Percentiles rank a stretch among this genome's conserved stretches.
These are phyloP conservation scores for Boletus rubropictus DNA, from an alignment of 768 basidiomycete genomes.

Conservation along the genomic window DNA sequence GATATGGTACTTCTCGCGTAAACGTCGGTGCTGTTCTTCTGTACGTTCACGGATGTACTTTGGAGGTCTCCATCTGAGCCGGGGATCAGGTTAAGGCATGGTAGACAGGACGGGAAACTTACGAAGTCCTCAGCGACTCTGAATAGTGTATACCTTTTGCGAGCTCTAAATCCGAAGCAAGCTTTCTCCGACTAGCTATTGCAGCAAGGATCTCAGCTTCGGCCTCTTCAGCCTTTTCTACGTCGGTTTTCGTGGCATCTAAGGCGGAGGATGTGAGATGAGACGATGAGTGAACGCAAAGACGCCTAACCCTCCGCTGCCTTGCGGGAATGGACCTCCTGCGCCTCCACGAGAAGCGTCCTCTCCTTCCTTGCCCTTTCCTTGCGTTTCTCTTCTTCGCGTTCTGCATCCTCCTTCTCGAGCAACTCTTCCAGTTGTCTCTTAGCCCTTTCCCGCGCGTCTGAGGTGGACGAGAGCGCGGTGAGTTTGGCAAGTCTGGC, in stretches of 20 bases:
- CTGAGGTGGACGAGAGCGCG: conserved; percentile 51
- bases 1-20: conserved; percentile 91
- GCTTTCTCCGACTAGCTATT: conserved; percentile 83
- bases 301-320: conserved; percentile 66
- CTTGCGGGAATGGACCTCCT: conserved; percentile 85
- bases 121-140: conserved; percentile 81
- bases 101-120: conserved; percentile 20
- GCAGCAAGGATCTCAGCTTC: conserved; percentile 91
- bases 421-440: conserved; percentile 52
- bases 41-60: conserved; percentile 69
- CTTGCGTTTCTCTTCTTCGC: conserved; percentile 68
- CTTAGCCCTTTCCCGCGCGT: conserved; percentile 43
- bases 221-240: conserved; percentile 79
- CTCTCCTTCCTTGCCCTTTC: conserved; percentile 80
- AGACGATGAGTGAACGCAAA: background rate
- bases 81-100: background rate
- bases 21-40: conserved; percentile 60
- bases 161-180: conserved; percentile 88
- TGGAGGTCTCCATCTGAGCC: conserved; percentile 82
- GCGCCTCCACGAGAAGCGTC: conserved; percentile 86
- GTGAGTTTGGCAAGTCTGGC: conserved; percentile 74
- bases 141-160: conserved; percentile 91
- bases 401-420: conserved; percentile 63
- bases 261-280: conserved; percentile 11
- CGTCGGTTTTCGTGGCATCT: conserved; percentile 85